These are phyloP conservation scores for Chara braunii DNA, from an alignment of 139 green algal species.

Conservation along the genomic window DNA sequence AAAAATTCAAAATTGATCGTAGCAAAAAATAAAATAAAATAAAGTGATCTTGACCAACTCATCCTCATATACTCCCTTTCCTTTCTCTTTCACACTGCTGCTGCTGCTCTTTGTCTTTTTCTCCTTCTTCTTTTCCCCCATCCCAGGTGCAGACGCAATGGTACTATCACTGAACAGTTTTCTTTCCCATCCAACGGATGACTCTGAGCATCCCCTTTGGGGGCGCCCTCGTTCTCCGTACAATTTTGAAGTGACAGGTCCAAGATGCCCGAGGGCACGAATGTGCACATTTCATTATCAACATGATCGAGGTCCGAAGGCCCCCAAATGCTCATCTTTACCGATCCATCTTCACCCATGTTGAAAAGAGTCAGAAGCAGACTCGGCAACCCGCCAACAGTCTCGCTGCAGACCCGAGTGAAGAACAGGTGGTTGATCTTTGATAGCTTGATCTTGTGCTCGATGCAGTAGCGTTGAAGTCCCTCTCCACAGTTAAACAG, in stretches of 20 bases:
- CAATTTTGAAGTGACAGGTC: neutral
- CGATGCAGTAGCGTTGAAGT: neutral
- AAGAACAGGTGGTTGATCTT: slow-evolving; percentile 53
- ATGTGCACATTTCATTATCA: slow-evolving; percentile 23
- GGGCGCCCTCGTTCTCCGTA: neutral
- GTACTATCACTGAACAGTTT: too few relatives aligned
- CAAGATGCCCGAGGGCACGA: too few relatives aligned
- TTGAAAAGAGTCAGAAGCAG: slow-evolving; percentile 25
- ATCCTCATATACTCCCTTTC: slow-evolving; percentile 20
- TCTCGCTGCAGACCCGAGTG: slow-evolving; percentile 63
- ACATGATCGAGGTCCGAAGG: slow-evolving; percentile 21
- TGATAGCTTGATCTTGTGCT: slow-evolving; percentile 57
- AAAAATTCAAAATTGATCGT: too few relatives aligned
- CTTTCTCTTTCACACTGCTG: neutral
- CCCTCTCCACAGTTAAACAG: neutral
- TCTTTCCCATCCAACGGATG: too few relatives aligned
- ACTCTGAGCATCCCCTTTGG: too few relatives aligned
- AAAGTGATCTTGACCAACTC: slow-evolving; percentile 25
- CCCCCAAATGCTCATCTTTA: slow-evolving; percentile 21
- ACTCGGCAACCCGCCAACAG: slow-evolving; percentile 72
- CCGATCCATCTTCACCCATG: neutral
- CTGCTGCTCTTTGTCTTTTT: neutral
- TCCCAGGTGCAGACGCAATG: too few relatives aligned
- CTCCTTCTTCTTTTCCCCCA: too few relatives aligned
- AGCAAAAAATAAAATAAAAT: too few relatives aligned